Evolutionary conservation across 768 basidiomycete species (phyloP), one percentile per base, ranked within the genome.

Genomic region (Kwoniella sp.): DNA sequence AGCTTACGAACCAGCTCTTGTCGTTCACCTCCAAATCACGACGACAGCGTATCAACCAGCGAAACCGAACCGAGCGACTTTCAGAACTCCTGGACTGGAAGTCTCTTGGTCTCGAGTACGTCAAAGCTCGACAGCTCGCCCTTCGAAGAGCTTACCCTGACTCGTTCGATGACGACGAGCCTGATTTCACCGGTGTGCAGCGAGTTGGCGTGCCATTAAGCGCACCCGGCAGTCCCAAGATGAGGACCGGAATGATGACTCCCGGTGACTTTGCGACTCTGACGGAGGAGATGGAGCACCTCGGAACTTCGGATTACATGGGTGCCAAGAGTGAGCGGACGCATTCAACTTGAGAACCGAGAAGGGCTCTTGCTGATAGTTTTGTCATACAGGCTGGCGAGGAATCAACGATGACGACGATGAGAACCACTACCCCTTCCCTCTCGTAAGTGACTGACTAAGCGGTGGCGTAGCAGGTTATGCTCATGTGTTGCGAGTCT

Each of bases 31-130:
- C 68, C 66, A 82, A 82, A 84, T 89, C 93, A 3, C 86, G 96
- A n/a, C 86, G 96, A 50, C 96, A 98, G 81, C 87, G 96, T 55
- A 98, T 98, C 82, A 98, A 99, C 82, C 96, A 98, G 83, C 90
- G 96, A 31, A 99, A 98, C 83, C 88, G 96, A 48, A 95, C 97
- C 59, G 96, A 99, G 79, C 87, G 96, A 28, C 85, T 99, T 20
- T 89, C 88, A 55, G 95, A 95, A 17, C 81, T 99, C 62, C 84
- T 99, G 65, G 96, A 99, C 80, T 98, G 96, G 96, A 99, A 99
- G 84, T 74, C 78, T 20, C 84, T 99, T 30, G 96, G 96, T 1
- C 86, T 98, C 67, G 96, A 99, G 81, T 99, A 99, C 81, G 88
- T 89, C 80, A 99, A 97, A 84, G 90, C 92, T 26, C 84, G 96